Percentiles rank a stretch among this genome's conserved stretches.
Conservation (phyloP, 176 grass and related monocot genomes). For the Coix lacrymajobi region DNA sequence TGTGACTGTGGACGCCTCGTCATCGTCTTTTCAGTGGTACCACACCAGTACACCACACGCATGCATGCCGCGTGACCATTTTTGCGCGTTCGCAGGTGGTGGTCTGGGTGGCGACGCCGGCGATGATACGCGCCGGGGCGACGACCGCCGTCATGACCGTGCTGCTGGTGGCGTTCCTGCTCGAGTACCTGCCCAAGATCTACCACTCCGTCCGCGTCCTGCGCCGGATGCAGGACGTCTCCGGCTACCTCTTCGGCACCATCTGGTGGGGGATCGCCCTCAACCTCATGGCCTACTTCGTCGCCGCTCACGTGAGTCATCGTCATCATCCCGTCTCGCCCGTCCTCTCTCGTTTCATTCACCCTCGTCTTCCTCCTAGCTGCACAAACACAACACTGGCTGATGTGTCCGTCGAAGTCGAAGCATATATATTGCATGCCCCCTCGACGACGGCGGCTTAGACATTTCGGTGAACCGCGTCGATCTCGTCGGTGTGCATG, state of each 20-base stretch:
- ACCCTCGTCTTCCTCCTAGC: not conserved
- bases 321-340: not conserved
- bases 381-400: no score
- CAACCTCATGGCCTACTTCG: slow-evolving; percentile 95
- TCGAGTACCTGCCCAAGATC: slow-evolving; percentile 89
- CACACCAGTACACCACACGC: not conserved
- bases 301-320: slow-evolving; percentile 74
- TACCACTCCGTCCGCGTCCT: slow-evolving; percentile 75
- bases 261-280: slow-evolving; percentile 92
- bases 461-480: not conserved
- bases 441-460: not conserved
- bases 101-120: slow-evolving; percentile 70
- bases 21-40: not conserved
- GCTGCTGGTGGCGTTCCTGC: slow-evolving; percentile 57
- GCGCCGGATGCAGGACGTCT: slow-evolving; percentile 62
- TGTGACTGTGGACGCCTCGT: not conserved
- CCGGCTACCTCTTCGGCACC: slow-evolving; percentile 67
- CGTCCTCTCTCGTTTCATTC: not conserved
- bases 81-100: slow-evolving; percentile 35
- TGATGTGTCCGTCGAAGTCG: not conserved
- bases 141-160: slow-evolving; percentile 80
- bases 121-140: slow-evolving; percentile 52
- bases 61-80: not conserved
- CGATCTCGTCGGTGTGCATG: not conserved
- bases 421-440: not conserved